Base-by-base conservation (phyloP, 352 stramenopile genomes). In the Nothophytophthora sp. region DNA sequence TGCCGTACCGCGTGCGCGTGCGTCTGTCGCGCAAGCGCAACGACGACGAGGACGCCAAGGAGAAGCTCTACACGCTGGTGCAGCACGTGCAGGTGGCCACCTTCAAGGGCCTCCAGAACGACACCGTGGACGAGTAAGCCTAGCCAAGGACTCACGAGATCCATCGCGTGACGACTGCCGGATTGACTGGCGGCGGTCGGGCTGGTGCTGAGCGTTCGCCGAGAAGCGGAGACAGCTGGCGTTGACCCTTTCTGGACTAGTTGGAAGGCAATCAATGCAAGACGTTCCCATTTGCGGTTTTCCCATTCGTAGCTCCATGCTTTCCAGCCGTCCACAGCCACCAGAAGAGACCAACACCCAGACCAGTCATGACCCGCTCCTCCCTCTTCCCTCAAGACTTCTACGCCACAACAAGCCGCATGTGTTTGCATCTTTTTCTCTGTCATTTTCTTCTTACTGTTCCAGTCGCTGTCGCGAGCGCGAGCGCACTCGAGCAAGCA, bases 21-120 rank as follows among this genome's bases (percentile, higher is more conserved):
- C 88, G 96, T 73, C 88, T 99, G 34, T 97, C 86, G 54, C 94
- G 97, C 83, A 98, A 98, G 92, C 90, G 96, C 70, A 99, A 99
- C 83, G 96, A 99, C 70, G 96, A 99, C 63, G 97, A 99, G 73
- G 96, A 99, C 51, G 96, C 97, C 64, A 97, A 98, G 55, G 96
- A 99, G 82, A 99, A 99, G 84, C 88, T 99, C 52, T 99, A 99
- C 94, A 99, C 97, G 70, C 90, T 99, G 48, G 96, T 98, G 58
- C 92, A 99, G 82, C 86, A 98, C 72, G 96, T 99, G 51, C 80
- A 98, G 70, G 96, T 99, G 57, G 86, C 79, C 30, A 75, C 59
- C 59, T 99, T 98, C 89, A 99, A 99, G 84, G 96, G 94, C 63
- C 85, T 99, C 66, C 79, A 97, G 76, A 99, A 96, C 68, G 96